Base-by-base conservation (phyloP, 2,329 filamentous ascomycete species). In the Lachnellula occidentalis region DNA sequence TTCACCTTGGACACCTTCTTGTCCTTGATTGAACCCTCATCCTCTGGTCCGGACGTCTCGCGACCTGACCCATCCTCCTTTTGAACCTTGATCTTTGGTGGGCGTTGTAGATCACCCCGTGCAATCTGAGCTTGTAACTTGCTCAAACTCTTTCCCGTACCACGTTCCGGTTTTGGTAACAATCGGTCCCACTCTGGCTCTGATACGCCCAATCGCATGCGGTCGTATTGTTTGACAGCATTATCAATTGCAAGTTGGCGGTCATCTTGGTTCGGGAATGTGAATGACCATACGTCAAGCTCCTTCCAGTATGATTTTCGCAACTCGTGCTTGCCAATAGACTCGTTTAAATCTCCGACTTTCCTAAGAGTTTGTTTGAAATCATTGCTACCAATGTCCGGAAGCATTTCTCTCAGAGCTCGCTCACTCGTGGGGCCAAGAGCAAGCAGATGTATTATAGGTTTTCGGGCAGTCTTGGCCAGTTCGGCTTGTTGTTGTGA, bases 101-200 rank as follows among this genome's bases (percentile, higher is more conserved):
- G 74, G n/a, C 74, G 66, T 34, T 69, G 70, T 15, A 73, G 67
- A n/a, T 74, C 72, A 2, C 76, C 76, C 65, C 78, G 80, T 48
- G 78, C 81, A 45, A 86, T 74, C 9, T 77, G 76, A 11, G 77
- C 79, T 60, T 86, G 82, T 8, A 86, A 70, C 61, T 79, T 82
- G 70, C 83, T 86, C 34, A 86, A 69, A 49, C 78, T 79, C 49
- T 79, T 83, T 50, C 82, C 82, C 53, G 78, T 79, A 50, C 80
- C 80, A 49, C 83, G 74, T 53, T 86, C 81, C 46, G 78, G 74
- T 58, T 73, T 75, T 5, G 79, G 76, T 11, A 85, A 70, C n/a
- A 86, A 70, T 59, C 74, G 77, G 63, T 86, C 79, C 83, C 83
- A 86, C 50, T 81, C 76, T 0, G 77, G 75, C 54, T 85, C 81